These are phyloP conservation scores for Dunaliella sp. DNA, from an alignment of 139 green algal genomes.

Conservation along the genomic window DNA sequence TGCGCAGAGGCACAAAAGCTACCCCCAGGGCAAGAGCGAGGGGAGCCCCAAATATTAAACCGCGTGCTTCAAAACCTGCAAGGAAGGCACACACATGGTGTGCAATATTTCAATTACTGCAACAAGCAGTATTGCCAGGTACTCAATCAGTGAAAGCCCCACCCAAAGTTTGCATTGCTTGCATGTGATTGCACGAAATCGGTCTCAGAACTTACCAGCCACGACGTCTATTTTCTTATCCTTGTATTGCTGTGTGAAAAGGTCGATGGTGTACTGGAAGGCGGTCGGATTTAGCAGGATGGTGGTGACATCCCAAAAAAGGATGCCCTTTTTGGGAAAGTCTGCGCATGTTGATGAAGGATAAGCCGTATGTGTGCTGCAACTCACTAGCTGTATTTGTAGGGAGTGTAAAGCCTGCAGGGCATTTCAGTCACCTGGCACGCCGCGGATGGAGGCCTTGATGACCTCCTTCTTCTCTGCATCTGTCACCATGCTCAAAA, in stretches of 20 bases:
- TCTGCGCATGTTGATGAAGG: too few relatives aligned
- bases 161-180: too few relatives aligned
- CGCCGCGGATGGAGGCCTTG: background rate
- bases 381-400: too few relatives aligned
- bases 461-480: background rate
- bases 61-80: conserved; percentile 94
- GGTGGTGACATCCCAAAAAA: conserved; percentile 97
- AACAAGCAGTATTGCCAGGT: too few relatives aligned
- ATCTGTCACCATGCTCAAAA: background rate
- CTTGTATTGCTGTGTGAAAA: conserved; percentile 78
- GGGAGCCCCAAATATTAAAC: conserved; percentile 97
- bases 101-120: conserved; percentile 2
- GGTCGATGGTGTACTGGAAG: conserved; percentile 83
- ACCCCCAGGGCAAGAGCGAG: conserved; percentile 82
- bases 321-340: conserved; percentile 90
- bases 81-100: background rate
- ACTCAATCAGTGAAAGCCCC: too few relatives aligned
- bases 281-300: conserved; percentile 83
- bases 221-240: conserved; percentile 78
- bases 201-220: conserved; percentile 55
- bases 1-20: conserved; percentile 93
- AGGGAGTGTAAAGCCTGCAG: too few relatives aligned
- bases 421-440: too few relatives aligned
- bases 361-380: too few relatives aligned
- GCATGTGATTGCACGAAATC: too few relatives aligned